Conservation (phyloP, 768 basidiomycete genomes). For the Mycena latifolia region DNA sequence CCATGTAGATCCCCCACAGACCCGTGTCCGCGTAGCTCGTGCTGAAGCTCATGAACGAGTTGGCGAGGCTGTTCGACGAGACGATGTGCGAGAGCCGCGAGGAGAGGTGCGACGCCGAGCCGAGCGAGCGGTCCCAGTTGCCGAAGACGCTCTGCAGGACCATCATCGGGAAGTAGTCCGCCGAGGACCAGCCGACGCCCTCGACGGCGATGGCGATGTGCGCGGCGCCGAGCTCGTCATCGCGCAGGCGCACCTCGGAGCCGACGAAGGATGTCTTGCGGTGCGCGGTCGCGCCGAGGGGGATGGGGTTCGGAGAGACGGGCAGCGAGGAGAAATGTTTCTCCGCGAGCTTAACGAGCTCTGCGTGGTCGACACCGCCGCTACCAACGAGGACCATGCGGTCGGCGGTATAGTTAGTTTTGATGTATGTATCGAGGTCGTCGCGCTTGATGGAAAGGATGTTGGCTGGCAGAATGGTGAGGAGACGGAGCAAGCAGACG, state of each 20-base stretch:
- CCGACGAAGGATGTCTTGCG: conserved; percentile 88
- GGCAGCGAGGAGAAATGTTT: conserved; percentile 93
- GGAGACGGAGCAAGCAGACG: too few species aligned
- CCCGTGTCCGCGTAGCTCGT: conserved; percentile 99
- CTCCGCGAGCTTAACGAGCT: conserved; percentile 95
- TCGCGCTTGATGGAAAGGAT: conserved; percentile 95
- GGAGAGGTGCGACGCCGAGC: conserved; percentile 89
- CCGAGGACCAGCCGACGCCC: conserved; percentile 97
- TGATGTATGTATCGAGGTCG: conserved; percentile 92
- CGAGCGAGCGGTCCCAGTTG: conserved; percentile 99
- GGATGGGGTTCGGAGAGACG: conserved; percentile 87
- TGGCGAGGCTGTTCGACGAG: conserved; percentile 94
- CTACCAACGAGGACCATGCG: conserved; percentile 99
- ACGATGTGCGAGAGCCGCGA: conserved; percentile 94
- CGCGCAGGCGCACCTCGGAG: conserved; percentile 94
- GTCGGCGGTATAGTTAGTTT: conserved; percentile 98
- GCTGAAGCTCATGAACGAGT: conserved; percentile 99
- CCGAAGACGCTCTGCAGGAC: conserved; percentile 98
- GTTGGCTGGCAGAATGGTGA: conserved; percentile 61
- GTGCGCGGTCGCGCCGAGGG: conserved; percentile 85
- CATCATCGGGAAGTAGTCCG: conserved; percentile 99
- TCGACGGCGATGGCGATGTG: conserved; percentile 98
- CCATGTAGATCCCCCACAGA: conserved; percentile 98
- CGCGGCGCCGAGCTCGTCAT: conserved; percentile 90
- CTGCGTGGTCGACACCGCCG: conserved; percentile 92